phyloP scores from a whole-genome alignment of 352 stramenopile genomes.

The Pythium graminicola region DNA sequence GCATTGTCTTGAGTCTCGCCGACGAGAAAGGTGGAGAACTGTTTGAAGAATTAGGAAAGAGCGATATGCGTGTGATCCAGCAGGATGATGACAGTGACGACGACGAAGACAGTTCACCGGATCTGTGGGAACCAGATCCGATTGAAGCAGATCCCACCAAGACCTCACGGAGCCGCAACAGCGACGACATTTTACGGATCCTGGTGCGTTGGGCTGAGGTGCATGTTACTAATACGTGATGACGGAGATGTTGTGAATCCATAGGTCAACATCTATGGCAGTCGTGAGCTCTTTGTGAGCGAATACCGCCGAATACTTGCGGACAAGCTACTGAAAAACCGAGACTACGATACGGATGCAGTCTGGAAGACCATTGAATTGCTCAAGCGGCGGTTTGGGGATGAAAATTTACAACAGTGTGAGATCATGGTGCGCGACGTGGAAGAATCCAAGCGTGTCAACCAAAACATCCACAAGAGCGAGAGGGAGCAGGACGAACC shows the following conservation, averaged over 20 bases:
- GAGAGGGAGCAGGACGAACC: conserved; percentile 14
- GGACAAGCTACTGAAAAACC: conserved; percentile 93
- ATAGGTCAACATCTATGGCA: conserved; percentile 96
- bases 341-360: conserved; percentile 92
- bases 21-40: conserved; percentile 90
- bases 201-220: conserved; percentile 65
- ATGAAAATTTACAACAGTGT: conserved; percentile 91
- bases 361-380: conserved; percentile 95
- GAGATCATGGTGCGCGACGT: conserved; percentile 98
- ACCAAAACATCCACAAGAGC: conserved; percentile 79
- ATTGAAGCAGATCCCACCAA: conserved; percentile 82
- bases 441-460: conserved; percentile 94
- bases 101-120: conserved; percentile 83
- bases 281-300: conserved; percentile 97
- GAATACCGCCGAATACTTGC: conserved; percentile 98
- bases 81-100: conserved; percentile 91
- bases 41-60: conserved; percentile 92
- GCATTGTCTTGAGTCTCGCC: conserved; percentile 92
- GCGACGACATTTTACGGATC: conserved; percentile 95
- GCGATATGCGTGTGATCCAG: conserved; percentile 90
- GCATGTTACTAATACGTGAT: no score
- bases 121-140: conserved; percentile 89
- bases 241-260: background rate
- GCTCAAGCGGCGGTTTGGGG: conserved; percentile 95
- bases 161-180: conserved; percentile 65